These are phyloP conservation scores for Aureobasidium leucospermi DNA, from an alignment of 2,329 filamentous ascomycete genomes.

Conservation along the genomic window DNA sequence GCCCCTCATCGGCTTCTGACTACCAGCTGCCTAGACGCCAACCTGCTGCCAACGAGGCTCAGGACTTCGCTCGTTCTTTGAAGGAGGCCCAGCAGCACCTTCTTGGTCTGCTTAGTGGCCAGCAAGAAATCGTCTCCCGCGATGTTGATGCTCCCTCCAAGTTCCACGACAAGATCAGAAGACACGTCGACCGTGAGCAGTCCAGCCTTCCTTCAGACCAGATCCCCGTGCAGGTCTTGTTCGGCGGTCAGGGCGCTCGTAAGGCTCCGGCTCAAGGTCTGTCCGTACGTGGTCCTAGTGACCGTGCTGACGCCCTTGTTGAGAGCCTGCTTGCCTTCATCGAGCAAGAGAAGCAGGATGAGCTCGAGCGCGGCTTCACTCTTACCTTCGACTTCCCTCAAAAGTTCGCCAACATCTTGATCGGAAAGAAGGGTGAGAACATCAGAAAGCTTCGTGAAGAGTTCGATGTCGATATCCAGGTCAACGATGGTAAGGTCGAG, in stretches of 20 bases:
- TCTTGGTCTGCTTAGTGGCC: conserved; percentile 44
- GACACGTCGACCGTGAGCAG: conserved; percentile 52
- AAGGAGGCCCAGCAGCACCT: conserved; percentile 53
- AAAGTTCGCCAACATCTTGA: conserved; percentile 83
- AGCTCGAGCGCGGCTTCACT: conserved; percentile 85
- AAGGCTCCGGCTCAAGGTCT: conserved; percentile 46
- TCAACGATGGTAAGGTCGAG: conserved; percentile 89
- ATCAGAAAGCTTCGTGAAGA: conserved; percentile 63
- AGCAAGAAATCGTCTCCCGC: conserved; percentile 48
- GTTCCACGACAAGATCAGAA: conserved; percentile 57
- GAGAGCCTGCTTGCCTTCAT: conserved; percentile 72
- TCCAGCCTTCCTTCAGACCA: conserved; percentile 38
- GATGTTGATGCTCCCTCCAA: conserved; percentile 50
- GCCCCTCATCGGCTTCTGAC: conserved; percentile 44
- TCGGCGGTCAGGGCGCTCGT: conserved; percentile 43
- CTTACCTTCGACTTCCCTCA: conserved; percentile 88
- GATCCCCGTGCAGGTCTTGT: conserved; percentile 51
- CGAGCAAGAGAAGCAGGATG: conserved; percentile 81
- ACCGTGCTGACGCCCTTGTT: conserved; percentile 63
- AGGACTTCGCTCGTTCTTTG: conserved; percentile 50
- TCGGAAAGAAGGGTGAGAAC: conserved; percentile 60
- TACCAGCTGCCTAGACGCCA: conserved; percentile 50
- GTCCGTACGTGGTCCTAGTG: conserved; percentile 68
- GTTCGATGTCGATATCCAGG: conserved; percentile 72
- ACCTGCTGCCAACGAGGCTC: conserved; percentile 48